These are phyloP conservation scores for Curvularia sp. DNA, from an alignment of 2,329 filamentous ascomycete species.

Conservation along the genomic window DNA sequence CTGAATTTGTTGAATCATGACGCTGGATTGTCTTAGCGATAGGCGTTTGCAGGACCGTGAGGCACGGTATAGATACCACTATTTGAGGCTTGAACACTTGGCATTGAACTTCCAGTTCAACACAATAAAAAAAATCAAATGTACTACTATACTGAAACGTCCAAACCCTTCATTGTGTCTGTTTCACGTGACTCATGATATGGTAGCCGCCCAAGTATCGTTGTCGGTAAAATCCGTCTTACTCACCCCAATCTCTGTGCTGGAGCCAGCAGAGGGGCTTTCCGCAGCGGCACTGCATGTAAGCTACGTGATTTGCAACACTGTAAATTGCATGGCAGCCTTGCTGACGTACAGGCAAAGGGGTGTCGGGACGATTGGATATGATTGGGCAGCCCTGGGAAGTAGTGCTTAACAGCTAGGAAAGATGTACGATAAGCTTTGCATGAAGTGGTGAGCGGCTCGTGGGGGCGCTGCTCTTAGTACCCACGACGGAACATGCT, in stretches of 20 bases:
- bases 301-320: slow-evolving; percentile 13
- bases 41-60: slow-evolving; percentile 13
- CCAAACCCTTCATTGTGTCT: neutral
- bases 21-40: slow-evolving; percentile 18
- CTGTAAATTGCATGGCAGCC: slow-evolving; percentile 12
- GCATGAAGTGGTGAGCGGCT: neutral
- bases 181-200: neutral
- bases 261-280: slow-evolving; percentile 4
- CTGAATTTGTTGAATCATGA: slow-evolving; percentile 16
- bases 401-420: neutral
- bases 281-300: slow-evolving; percentile 8
- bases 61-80: slow-evolving; percentile 26
- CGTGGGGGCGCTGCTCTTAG: neutral
- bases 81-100: slow-evolving; percentile 15
- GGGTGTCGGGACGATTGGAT: neutral
- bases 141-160: neutral
- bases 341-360: slow-evolving; percentile 18
- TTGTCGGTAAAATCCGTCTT: neutral
- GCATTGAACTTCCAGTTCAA: slow-evolving; percentile 1
- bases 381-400: neutral
- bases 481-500: neutral
- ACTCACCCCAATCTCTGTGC: slow-evolving; percentile 11
- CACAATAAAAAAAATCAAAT: neutral
- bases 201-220: neutral
- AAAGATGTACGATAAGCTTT: neutral